Base-by-base conservation (phyloP, 2,329 filamentous ascomycete species). In the Ambrosiella beaveri region DNA sequence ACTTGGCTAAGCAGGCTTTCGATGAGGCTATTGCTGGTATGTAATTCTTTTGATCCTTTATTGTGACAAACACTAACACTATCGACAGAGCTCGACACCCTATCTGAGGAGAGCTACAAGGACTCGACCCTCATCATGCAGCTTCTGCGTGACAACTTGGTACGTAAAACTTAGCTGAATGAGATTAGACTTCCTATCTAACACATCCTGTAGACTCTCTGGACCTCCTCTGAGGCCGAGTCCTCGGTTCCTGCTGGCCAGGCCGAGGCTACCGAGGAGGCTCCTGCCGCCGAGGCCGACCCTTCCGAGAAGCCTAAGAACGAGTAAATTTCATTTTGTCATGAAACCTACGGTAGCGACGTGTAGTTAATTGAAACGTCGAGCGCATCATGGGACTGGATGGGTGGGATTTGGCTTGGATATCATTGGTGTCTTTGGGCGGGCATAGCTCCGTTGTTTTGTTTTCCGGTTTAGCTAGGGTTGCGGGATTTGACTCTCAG, bases 71-170 rank as follows among this genome's bases (percentile, higher is more conserved):
- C 53, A 60, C 65, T 68, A 61, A 71, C 64, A 17, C 17, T n/a
- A 40, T 55, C 15, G 59, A 59, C 69, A 89, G 89, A 96, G 79
- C 87, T 96, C 65, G 90, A 96, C 73, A 95, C 90, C 65, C 79
- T 96, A 65, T 94, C 87, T 72, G 90, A 96, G 82, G 90, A 96
- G 81, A 94, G 88, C 81, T 96, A 96, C 86, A 95, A 95, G 83
- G 90, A 96, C 78, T 95, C 88, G 52, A 96, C 90, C 63, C 84
- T 96, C 68, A 96, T 96, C 76, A 96, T 96, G 90, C 90, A 96
- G 79, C 86, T 96, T 63, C 85, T 96, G 71, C 86, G 90, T 71
- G 90, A 96, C 78, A 96, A 96, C 82, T 72, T 96, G 71, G 88
- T 94, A 79, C 65, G 80, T 72, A 38, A 7, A 41, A 7, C 56